phyloP scores from a whole-genome alignment of 129 eudicot species.

The carrot (Daucus carota) region DH1_v3.0 NC_030381.2:51527001-51527500 shows the following conservation, averaged over 20 bases:
- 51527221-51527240: conserved; percentile 38
- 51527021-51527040: too few relatives aligned
- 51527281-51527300: conserved; percentile 62
- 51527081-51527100: background rate
- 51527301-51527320: conserved; percentile 65
- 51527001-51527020: background rate
- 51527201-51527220: conserved; percentile 61
- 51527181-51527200: conserved; percentile 56
- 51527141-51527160: conserved; percentile 76
- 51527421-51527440: background rate
- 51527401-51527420: conserved; percentile 89
- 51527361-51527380: conserved; percentile 98
- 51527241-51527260: conserved; percentile 37
- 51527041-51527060: background rate
- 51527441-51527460: background rate
- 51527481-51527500: background rate
- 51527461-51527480: background rate
- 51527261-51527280: conserved; percentile 26
- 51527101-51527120: background rate
- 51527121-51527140: background rate
- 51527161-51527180: conserved; percentile 75
- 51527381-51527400: conserved; percentile 96
- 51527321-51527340: conserved; percentile 48
- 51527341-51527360: conserved; percentile 50
- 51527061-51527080: background rate